Evolutionary conservation across 306 rosid species (phyloP), one percentile per base, ranked within the genome.

Genomic region (Acacia confusa): DNA sequence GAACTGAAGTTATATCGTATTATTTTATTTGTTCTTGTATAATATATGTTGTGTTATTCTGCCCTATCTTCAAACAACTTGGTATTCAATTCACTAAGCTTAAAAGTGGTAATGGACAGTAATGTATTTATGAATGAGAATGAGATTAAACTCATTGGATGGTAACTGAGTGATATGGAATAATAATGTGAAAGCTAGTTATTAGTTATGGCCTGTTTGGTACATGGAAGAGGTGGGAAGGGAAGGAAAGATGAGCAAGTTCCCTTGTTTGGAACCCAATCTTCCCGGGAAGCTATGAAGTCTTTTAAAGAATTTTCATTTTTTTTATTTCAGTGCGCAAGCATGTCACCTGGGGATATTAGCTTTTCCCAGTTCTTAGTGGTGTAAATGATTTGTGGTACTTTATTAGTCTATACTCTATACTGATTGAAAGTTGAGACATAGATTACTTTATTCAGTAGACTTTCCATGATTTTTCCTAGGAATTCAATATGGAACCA

Each of bases 1-100:
- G 50, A 55, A 65, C 74, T 71, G 50, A 83, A 80, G 6, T 43
- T 41, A 69, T 55, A 55, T 19, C 11, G n/a, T n/a, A 55, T 25
- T 20, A 7, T 55, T 20, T 55, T n/a, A n/a, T 55, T 27, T 6
- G 24, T 3, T 50, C 13, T 50, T 10, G 52, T 73, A 52, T n/a
- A n/a, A n/a, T n/a, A n/a, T 27, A 12, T 74, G 66, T 34, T 30
- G 40, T 25, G 25, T 10, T 60, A 41, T 22, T 58, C 58, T 45
- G 38, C 25, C 40, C 60, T 44, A 25, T 16, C 41, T 71, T 25
- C 28, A 34, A 36, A n/a, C 25, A 17, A 17, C 10, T 20, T 36
- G 47, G 8, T 36, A 67, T 13, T 20, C 47, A 36, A 36, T 36
- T 20, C 12, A n/a, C 17, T 67, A 36, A 17, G 72, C 43, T 10